Base-by-base conservation (phyloP, 2,329 filamentous ascomycete genomes). In the Ophiobolus disseminans region DNA sequence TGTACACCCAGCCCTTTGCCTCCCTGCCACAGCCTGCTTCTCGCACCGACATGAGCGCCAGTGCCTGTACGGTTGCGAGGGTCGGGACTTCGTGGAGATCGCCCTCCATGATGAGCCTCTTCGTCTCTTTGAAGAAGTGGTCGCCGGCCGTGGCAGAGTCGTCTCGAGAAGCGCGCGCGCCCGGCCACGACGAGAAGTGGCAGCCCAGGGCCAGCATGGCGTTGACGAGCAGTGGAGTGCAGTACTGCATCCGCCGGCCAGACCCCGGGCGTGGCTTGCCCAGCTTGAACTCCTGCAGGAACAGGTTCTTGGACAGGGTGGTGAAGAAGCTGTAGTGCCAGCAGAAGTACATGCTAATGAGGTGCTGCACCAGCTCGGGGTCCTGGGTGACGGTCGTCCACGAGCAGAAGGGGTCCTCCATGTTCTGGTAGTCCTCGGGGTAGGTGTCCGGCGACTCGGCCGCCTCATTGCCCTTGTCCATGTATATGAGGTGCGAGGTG, bases 241-340 rank as follows among this genome's bases (percentile, higher is more conserved):
- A 97, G 71, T 97, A 93, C 5, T 86, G 80, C 0, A 86, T 89
- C 35, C 83, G 66, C 71, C 78, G 74, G 42, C 63, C 66, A 4
- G 72, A 74, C 23, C 73, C 69, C 0, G 79, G 73, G 1, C 78
- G 78, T 3, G 83, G 83, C 53, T 82, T 86, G 0, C 94, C 93
- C 11, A 81, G 82, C 35, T 87, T 72, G 62, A 96, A 97, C 69
- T 97, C 92, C 32, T 87, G 83, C 68, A 90, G 92, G 69, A 99
- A 97, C 23, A 96, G 77, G 28, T 82, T 86, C 70, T 90, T 95
- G 10, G 92, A 93, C 5, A 97, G 78, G 0, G 90, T 94, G 3
- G 91, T 93, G 72, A 97, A 99, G 75, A 94, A 97, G 14, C 91
- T 87, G 73, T 97, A 97, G 73, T 97, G 94, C 89, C 93, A 97